Conservation (phyloP, 2,329 filamentous ascomycete genomes). For the Apiospora phragmitis region DNA sequence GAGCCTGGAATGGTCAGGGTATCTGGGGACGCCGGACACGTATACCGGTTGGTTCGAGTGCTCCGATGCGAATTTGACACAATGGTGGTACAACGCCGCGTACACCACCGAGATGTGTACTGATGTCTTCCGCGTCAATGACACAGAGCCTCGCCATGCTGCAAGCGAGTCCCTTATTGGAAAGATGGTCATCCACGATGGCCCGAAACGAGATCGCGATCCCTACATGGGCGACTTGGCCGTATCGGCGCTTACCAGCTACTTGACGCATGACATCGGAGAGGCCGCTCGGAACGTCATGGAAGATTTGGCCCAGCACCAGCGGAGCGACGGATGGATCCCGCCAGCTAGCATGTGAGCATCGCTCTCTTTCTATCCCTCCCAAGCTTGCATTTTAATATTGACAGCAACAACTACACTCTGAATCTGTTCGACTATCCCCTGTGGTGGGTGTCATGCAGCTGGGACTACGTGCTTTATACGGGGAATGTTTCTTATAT, state of each 20-base stretch:
- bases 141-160: slow-evolving; percentile 49
- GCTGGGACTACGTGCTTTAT: slow-evolving; percentile 50
- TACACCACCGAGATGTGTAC: slow-evolving; percentile 53
- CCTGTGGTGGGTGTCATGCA: slow-evolving; percentile 52
- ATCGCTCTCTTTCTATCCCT: neutral
- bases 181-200: slow-evolving; percentile 50
- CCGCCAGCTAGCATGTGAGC: slow-evolving; percentile 53
- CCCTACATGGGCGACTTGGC: slow-evolving; percentile 55
- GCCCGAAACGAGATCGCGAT: slow-evolving; percentile 52
- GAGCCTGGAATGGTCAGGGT: slow-evolving; percentile 44
- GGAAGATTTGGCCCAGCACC: slow-evolving; percentile 49
- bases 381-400: neutral
- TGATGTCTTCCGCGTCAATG: slow-evolving; percentile 45
- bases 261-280: slow-evolving; percentile 45
- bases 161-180: slow-evolving; percentile 42
- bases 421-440: slow-evolving; percentile 53
- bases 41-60: slow-evolving; percentile 55
- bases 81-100: slow-evolving; percentile 54
- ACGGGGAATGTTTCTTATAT: slow-evolving; percentile 46
- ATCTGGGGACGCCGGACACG: slow-evolving; percentile 47
- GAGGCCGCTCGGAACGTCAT: slow-evolving; percentile 46
- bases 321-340: slow-evolving; percentile 53
- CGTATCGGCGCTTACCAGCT: slow-evolving; percentile 48
- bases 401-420: slow-evolving; percentile 42
- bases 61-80: slow-evolving; percentile 47